Conservation (phyloP, 1,284 basidiomycete genomes). For the Xanthoconium separans region DNA sequence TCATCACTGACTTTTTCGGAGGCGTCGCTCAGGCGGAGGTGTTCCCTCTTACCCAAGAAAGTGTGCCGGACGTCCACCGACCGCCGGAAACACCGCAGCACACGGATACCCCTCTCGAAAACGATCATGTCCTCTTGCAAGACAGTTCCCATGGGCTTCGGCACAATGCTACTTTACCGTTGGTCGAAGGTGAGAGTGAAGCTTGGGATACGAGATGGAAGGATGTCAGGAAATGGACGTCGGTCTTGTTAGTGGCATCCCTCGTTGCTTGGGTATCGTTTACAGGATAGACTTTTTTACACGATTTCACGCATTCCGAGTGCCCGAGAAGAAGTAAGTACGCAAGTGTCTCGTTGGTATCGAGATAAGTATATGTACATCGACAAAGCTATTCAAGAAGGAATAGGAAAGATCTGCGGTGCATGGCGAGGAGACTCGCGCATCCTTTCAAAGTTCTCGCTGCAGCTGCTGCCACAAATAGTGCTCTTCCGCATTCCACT, state of each 20-base stretch:
- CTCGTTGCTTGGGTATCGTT: constrained; percentile 32
- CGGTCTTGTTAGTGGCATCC: constrained; percentile 23
- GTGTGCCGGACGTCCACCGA: background rate
- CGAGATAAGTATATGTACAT: too few relatives aligned
- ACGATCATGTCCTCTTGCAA: background rate
- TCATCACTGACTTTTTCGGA: constrained; percentile 95
- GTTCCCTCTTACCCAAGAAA: constrained; percentile 23
- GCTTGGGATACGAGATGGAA: constrained; percentile 26
- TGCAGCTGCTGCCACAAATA: background rate
- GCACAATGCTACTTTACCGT: background rate
- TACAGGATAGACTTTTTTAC: constrained; percentile 11
- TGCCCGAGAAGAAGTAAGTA: background rate
- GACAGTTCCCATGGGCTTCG: background rate
- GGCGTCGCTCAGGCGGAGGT: constrained; percentile 85
- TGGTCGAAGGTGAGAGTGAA: constrained; percentile 1
- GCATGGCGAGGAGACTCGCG: too few relatives aligned
- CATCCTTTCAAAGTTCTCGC: background rate
- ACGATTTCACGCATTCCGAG: background rate
- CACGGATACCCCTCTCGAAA: background rate
- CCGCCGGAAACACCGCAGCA: background rate
- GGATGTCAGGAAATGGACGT: constrained; percentile 29
- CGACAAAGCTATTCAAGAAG: too few relatives aligned
- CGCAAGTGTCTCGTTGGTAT: background rate
- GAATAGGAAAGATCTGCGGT: too few relatives aligned
- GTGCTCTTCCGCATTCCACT: constrained; percentile 25